Conservation (phyloP, 2,329 filamentous ascomycete genomes). For the Purpureocillium takamizusanense region DNA sequence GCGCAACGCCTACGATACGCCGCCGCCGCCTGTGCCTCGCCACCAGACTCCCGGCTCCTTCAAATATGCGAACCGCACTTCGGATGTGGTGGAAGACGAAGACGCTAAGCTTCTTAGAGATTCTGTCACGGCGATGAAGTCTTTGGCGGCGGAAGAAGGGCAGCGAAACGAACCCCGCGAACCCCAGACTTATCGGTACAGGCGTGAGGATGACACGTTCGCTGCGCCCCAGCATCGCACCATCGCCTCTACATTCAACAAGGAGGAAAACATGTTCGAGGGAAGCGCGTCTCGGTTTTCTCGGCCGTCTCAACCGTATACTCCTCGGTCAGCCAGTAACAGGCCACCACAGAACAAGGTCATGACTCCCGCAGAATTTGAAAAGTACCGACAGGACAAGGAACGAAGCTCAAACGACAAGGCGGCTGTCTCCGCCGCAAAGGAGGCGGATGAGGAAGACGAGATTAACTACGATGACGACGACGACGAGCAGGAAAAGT, state of each 20-base stretch:
- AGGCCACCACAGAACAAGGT: constrained; percentile 55
- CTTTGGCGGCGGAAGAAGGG: constrained; percentile 20
- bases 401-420: constrained; percentile 42
- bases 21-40: constrained; percentile 22
- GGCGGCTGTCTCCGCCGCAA: constrained; percentile 31
- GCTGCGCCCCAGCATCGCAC: constrained; percentile 19
- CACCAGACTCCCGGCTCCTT: constrained; percentile 20
- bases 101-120: constrained; percentile 44
- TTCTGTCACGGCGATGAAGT: constrained; percentile 39
- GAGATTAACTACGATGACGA: constrained; percentile 62
- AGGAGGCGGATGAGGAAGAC: constrained; percentile 54
- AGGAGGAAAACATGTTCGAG: constrained; percentile 49
- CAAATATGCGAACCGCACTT: constrained; percentile 21
- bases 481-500: constrained; percentile 71
- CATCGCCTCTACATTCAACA: constrained; percentile 20
- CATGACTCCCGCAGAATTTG: constrained; percentile 85
- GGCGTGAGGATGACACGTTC: constrained; percentile 31
- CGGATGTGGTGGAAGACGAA: constrained; percentile 38
- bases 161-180: no score
- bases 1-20: background rate
- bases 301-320: constrained; percentile 25
- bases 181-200: constrained; percentile 18
- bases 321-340: constrained; percentile 20
- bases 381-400: constrained; percentile 69
- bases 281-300: constrained; percentile 29